These are phyloP conservation scores for Saccharomyces hybrid DNA, from an alignment of 1,139 yeast species.

Conservation along the genomic window DNA sequence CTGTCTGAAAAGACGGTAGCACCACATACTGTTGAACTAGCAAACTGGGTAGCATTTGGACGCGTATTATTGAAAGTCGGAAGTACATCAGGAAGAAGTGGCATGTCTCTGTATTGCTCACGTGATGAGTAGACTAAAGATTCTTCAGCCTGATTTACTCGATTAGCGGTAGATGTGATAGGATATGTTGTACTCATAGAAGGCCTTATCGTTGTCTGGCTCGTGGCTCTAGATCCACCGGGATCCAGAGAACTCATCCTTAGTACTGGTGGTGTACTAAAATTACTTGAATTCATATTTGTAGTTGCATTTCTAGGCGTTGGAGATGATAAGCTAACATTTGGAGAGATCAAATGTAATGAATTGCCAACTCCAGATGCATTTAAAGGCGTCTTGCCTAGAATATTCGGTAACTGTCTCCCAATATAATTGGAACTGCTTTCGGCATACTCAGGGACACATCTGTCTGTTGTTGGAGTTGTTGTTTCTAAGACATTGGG, in stretches of 20 bases:
- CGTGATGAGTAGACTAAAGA: background rate
- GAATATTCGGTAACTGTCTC: constrained; percentile 10
- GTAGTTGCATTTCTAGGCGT: background rate
- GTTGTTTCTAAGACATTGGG: background rate
- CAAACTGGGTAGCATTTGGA: background rate
- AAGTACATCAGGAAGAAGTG: background rate
- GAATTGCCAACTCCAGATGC: background rate
- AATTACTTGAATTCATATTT: background rate
- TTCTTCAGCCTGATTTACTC: background rate
- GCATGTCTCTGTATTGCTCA: background rate
- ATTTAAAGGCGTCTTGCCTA: constrained; percentile 19
- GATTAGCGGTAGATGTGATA: background rate
- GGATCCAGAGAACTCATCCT: background rate
- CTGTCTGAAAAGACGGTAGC: background rate
- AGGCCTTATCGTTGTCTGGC: background rate
- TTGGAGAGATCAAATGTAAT: background rate
- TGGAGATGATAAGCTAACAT: background rate
- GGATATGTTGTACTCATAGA: background rate
- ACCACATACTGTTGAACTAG: background rate
- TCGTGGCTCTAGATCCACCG: background rate
- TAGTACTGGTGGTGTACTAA: background rate
- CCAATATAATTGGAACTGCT: constrained; percentile 10
- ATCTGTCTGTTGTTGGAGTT: background rate
- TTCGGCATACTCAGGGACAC: constrained; percentile 4
- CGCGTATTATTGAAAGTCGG: background rate